Evolutionary conservation across 2,329 filamentous ascomycete genomes (phyloP), one percentile per base, ranked within the genome.

Genomic region (Aspergillus fumigatiaffinis): DNA sequence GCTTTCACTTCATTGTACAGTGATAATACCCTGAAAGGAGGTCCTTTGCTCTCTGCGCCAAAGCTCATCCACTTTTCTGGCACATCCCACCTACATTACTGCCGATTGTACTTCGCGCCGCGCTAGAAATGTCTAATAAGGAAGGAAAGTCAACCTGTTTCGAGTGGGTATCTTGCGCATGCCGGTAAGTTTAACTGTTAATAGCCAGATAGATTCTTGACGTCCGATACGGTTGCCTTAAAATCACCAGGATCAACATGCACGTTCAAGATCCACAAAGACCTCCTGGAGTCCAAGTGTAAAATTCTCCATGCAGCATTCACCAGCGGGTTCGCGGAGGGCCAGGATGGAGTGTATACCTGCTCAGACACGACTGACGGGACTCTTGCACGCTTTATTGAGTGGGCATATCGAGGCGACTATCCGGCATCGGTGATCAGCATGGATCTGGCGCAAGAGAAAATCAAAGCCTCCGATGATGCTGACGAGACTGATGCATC

Each of bases 401-500:
- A 58, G 51, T 60, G 58, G 55, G 38, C 46, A 14, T 60, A 60
- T 41, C 28, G 52, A 10, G 55, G 53, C 23, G 55, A 54, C 21
- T 60, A 60, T 44, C 20, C 47, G 6, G 42, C 51, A 23, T 41
- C 35, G 10, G 26, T 7, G 9, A 21, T 44, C 41, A 44, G 41
- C 41, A 44, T 1, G n/a, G 41, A 42, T 21, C 20, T 42, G 41
- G 20, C 21, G 41, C 41, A 42, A n/a, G 20, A 1, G 41, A 42
- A 21, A 10, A 4, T 42, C 41, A 21, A 42, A 10, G 7, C n/a
- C 41, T 8, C 41, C 1, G 41, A 42, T n/a, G 41, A 42, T 3
- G 17, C 41, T 21, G 41, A 42, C 20, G 41, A 42, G 41, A 17
- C 8, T 3, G 6, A 42, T 21, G 41, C 41, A 21, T 10, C 41